These are phyloP conservation scores for Fomitopsis palustris DNA, from an alignment of 1,284 basidiomycete species.

Conservation along the genomic window DNA sequence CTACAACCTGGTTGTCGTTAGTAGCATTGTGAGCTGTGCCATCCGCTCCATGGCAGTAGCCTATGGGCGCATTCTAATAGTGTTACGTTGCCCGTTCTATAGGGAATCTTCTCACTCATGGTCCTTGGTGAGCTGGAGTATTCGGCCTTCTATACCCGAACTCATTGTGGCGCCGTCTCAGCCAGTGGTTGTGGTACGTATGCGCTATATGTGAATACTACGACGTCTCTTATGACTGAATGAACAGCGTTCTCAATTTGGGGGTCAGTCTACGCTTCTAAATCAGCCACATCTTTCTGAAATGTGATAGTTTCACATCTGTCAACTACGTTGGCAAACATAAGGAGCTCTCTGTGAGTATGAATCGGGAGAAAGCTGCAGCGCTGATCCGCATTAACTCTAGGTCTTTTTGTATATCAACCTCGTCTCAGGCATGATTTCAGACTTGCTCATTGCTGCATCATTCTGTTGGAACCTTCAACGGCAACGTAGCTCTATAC, in stretches of 20 bases:
- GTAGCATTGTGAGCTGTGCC: too few species aligned
- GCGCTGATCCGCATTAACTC: background rate
- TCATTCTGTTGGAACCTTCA: background rate
- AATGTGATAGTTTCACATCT: background rate
- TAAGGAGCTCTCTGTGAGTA: background rate
- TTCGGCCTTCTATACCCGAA: background rate
- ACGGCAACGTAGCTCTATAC: background rate
- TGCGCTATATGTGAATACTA: background rate
- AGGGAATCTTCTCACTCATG: background rate
- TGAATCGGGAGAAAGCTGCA: background rate
- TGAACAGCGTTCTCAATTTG: background rate
- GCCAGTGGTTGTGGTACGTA: slow-evolving; percentile 1
- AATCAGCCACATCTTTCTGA: background rate
- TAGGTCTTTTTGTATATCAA: background rate
- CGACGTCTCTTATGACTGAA: background rate
- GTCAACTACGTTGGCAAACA: background rate
- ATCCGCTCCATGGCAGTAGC: background rate
- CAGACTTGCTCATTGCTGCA: background rate
- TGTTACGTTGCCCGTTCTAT: background rate
- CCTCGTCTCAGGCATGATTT: background rate
- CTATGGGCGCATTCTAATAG: background rate
- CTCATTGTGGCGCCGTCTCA: background rate
- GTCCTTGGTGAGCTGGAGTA: background rate
- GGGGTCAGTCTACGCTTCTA: background rate
- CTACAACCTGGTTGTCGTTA: background rate